A percentile compares a stretch with the other conserved stretches of the same genome.
These are phyloP conservation scores for Terana coerulea DNA, from an alignment of 768 basidiomycete genomes.

Conservation along the genomic window DNA sequence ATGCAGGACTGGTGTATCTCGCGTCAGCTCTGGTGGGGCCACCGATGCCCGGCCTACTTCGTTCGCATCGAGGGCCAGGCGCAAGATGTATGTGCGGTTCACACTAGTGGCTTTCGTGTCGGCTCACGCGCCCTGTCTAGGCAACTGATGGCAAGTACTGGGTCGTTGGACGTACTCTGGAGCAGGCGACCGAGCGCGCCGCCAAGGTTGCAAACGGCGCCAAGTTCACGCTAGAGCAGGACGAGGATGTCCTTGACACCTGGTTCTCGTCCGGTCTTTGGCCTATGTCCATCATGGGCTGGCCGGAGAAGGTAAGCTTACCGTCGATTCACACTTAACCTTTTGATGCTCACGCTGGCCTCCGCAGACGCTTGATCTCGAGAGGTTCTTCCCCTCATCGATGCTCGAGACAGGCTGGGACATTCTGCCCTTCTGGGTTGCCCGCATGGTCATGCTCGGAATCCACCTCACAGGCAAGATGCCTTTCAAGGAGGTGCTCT, in stretches of 20 bases:
- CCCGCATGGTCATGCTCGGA: conserved; percentile 95
- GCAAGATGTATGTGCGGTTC: conserved; percentile 51
- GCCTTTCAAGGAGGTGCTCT: conserved; percentile 94
- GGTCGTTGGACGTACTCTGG: conserved; percentile 82
- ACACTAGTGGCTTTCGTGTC: neutral
- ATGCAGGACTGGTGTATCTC: conserved; percentile 99
- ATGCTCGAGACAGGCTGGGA: conserved; percentile 99
- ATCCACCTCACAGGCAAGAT: conserved; percentile 83
- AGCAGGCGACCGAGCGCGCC: conserved; percentile 77
- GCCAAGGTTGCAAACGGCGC: conserved; percentile 61
- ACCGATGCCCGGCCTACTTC: conserved; percentile 93
- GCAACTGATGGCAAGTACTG: conserved; percentile 71
- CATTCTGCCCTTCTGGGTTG: conserved; percentile 99
- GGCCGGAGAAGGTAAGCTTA: conserved; percentile 79
- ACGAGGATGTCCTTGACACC: conserved; percentile 96
- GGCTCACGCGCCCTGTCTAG: conserved; percentile 31
- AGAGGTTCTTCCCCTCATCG: conserved; percentile 84
- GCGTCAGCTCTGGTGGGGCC: conserved; percentile 99
- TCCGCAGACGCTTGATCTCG: conserved; percentile 66
- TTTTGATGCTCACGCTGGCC: neutral
- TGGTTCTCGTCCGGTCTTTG: conserved; percentile 99
- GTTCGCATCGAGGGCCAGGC: conserved; percentile 76
- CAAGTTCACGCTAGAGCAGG: conserved; percentile 79
- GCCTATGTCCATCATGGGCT: conserved; percentile 97
- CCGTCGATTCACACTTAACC: neutral